Conservation (phyloP, 139 green algal species). For the Chlorella sp. region DNA sequence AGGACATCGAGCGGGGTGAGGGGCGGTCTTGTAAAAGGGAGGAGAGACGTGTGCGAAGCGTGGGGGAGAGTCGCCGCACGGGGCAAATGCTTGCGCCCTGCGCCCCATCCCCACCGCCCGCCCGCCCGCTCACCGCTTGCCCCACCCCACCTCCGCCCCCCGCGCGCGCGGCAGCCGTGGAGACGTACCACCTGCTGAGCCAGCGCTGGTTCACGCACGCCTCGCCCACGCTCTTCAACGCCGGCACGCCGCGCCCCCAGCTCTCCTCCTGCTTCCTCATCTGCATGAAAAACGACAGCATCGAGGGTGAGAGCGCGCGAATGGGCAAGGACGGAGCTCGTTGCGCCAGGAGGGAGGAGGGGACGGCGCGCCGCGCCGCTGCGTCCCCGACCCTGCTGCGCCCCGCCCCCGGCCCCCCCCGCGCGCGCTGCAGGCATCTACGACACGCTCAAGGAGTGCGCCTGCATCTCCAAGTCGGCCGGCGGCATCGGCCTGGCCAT, state of each 20-base stretch:
- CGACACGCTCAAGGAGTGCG: slow-evolving; percentile 99
- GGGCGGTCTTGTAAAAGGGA: too few species aligned
- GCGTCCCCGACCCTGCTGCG: background rate
- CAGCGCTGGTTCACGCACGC: slow-evolving; percentile 98
- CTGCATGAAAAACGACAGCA: slow-evolving; percentile 93
- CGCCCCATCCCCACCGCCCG: too few species aligned
- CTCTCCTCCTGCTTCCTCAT: slow-evolving; percentile 97
- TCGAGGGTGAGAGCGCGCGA: slow-evolving; percentile 84
- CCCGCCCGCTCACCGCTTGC: too few species aligned
- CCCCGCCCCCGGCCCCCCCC: background rate
- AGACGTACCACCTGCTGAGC: slow-evolving; percentile 91
- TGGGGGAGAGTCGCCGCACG: too few species aligned
- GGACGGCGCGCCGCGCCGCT: too few species aligned
- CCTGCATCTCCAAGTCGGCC: slow-evolving; percentile 94
- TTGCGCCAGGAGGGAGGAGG: too few species aligned
- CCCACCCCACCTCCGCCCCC: too few species aligned
- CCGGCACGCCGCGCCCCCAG: slow-evolving; percentile 92
- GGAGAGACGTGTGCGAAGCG: too few species aligned
- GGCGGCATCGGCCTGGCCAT: slow-evolving; percentile 96
- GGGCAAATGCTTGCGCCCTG: too few species aligned
- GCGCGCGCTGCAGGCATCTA: slow-evolving; percentile 95
- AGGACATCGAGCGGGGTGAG: slow-evolving; percentile 61
- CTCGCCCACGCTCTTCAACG: slow-evolving; percentile 98
- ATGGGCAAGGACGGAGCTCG: too few species aligned
- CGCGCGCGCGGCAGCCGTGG: slow-evolving; percentile 46